A percentile compares a stretch with the other conserved stretches of the same genome.
These are phyloP conservation scores for Triangularia verruculosa DNA, from an alignment of 2,329 filamentous ascomycete species.

Conservation along the genomic window DNA sequence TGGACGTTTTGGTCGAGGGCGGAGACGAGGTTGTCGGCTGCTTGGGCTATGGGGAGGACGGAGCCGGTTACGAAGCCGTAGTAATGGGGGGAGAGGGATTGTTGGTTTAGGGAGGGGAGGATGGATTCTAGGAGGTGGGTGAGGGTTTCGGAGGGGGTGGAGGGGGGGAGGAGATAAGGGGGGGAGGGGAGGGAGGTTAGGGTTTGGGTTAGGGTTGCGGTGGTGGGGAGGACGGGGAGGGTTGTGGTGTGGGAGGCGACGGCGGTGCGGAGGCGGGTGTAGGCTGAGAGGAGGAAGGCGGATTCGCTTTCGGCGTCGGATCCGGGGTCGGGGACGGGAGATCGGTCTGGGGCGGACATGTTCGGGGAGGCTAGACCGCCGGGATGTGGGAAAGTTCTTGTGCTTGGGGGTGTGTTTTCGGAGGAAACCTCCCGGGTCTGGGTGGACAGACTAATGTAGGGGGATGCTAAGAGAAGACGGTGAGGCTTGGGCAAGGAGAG, in stretches of 20 bases:
- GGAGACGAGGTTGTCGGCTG: slow-evolving; percentile 82
- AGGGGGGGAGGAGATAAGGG: slow-evolving; percentile 20
- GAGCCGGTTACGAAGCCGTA: slow-evolving; percentile 90
- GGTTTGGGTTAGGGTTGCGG: slow-evolving; percentile 37
- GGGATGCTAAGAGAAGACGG: not conserved
- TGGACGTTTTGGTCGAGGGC: slow-evolving; percentile 79
- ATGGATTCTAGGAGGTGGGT: slow-evolving; percentile 46
- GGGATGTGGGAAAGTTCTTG: not conserved
- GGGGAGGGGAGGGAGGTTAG: slow-evolving; percentile 30
- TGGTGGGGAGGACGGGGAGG: slow-evolving; percentile 33
- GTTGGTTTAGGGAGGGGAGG: slow-evolving; percentile 62
- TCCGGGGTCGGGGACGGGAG: not conserved
- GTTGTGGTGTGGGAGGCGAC: slow-evolving; percentile 27
- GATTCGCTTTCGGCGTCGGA: slow-evolving; percentile 1
- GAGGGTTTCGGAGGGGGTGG: slow-evolving; percentile 31
- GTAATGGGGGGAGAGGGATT: slow-evolving; percentile 65
- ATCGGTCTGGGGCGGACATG: slow-evolving; percentile 4
- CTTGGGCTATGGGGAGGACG: slow-evolving; percentile 70
- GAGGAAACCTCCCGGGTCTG: not conserved
- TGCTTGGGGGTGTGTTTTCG: not conserved
- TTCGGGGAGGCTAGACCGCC: not conserved
- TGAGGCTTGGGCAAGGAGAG: not conserved
- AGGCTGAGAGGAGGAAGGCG: slow-evolving; percentile 22
- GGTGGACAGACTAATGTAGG: not conserved
- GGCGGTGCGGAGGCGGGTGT: slow-evolving; percentile 17